A percentile compares a stretch with the other conserved stretches of the same genome.
These are phyloP conservation scores for Colletotrichum camelliae DNA, from an alignment of 2,329 filamentous ascomycete species.

Conservation along the genomic window DNA sequence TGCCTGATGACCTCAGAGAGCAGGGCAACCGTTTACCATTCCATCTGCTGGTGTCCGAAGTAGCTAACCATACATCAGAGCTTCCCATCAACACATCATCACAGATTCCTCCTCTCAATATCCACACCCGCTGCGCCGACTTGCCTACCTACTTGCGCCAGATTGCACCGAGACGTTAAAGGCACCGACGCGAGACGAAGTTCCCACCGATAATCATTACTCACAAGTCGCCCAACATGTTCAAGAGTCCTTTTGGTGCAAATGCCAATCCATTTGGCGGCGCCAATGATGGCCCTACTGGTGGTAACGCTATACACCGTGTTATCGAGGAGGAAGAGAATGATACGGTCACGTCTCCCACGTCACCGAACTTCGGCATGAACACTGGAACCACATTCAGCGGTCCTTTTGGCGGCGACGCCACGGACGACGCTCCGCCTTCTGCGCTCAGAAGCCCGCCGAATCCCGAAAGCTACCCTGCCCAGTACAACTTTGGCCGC, in stretches of 20 bases:
- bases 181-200: background rate
- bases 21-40: slow-evolving; percentile 10
- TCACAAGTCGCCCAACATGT: slow-evolving; percentile 74
- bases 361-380: slow-evolving; percentile 63
- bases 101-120: slow-evolving; percentile 57
- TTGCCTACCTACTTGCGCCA: slow-evolving; percentile 49
- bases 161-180: background rate
- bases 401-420: slow-evolving; percentile 57
- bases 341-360: slow-evolving; percentile 78
- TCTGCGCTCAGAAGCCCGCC: slow-evolving; percentile 52
- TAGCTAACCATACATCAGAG: slow-evolving; percentile 65
- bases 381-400: slow-evolving; percentile 49
- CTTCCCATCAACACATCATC: background rate
- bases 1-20: slow-evolving; percentile 3
- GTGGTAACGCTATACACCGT: slow-evolving; percentile 46
- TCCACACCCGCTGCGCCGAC: slow-evolving; percentile 74
- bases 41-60: slow-evolving; percentile 52
- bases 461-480: slow-evolving; percentile 77
- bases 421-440: slow-evolving; percentile 49
- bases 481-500: slow-evolving; percentile 91
- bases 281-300: slow-evolving; percentile 43
- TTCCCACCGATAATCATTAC: background rate
- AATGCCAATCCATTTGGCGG: slow-evolving; percentile 77
- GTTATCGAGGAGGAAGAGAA: slow-evolving; percentile 87
- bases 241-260: slow-evolving; percentile 74